Percentiles rank a stretch among this genome's conserved stretches.
Evolutionary conservation across 2,329 filamentous ascomycete genomes (phyloP).

Genomic region (Aspergillus piperis): DNA sequence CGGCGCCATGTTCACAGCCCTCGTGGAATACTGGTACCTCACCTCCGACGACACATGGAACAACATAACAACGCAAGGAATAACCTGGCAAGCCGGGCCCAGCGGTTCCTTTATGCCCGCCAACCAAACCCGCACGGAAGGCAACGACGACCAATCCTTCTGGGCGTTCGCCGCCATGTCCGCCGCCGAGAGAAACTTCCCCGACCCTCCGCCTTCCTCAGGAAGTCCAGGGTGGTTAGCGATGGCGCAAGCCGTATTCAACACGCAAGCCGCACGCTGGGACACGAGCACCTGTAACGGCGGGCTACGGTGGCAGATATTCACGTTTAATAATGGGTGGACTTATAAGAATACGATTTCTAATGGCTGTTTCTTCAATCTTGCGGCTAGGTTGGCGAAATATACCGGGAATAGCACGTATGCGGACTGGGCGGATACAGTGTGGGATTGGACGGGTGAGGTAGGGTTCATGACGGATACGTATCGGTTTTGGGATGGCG

Average conservation of each 20-base stretch:
- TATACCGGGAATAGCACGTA: conserved; percentile 37
- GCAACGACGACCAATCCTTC: conserved; percentile 61
- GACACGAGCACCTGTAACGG: conserved; percentile 67
- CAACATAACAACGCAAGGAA: conserved; percentile 36
- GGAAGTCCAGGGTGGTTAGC: conserved; percentile 71
- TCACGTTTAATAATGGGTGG: conserved; percentile 37
- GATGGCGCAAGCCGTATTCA: conserved; percentile 76
- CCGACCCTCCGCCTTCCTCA: conserved; percentile 46
- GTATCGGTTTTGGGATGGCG: conserved; percentile 59
- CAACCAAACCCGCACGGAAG: conserved; percentile 47
- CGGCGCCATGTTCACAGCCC: conserved; percentile 44
- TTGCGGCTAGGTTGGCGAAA: conserved; percentile 32
- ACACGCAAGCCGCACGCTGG: conserved; percentile 73
- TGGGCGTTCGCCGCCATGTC: conserved; percentile 60
- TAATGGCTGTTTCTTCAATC: conserved; percentile 36
- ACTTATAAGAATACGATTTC: conserved; percentile 40
- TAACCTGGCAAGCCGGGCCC: conserved; percentile 42
- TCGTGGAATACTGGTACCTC: conserved; percentile 48
- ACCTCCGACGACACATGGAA: conserved; percentile 46
- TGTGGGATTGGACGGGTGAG: conserved; percentile 58
- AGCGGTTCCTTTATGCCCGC: conserved; percentile 43
- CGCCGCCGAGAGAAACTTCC: conserved; percentile 52
- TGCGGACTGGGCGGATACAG: conserved; percentile 66
- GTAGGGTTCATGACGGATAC: conserved; percentile 54
- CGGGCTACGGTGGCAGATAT: conserved; percentile 57